Base-by-base conservation (phyloP, 495 filamentous ascomycete genomes). In the Trichoderma asperelloides region DNA sequence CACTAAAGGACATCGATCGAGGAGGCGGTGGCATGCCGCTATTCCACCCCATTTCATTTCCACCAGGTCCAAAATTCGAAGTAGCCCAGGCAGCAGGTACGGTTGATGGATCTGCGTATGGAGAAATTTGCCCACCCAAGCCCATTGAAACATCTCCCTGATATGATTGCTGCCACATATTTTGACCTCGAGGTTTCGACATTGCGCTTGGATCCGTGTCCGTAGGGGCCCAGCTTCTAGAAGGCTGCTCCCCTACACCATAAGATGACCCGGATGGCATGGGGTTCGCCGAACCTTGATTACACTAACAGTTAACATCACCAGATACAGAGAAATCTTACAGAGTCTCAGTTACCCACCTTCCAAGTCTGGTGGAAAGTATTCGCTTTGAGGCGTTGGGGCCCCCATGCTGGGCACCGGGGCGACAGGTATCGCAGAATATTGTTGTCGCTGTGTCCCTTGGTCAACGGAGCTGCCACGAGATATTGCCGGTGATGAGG, bases 401-500 rank as follows among this genome's bases (percentile, higher is more conserved):
- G 79, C 78, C 7, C 77, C 77, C 75, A 84, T 81, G 67, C 73
- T 80, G 64, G 80, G 76, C 65, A 82, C 78, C 45, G 79, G 74
- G n/a, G 81, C 75, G 75, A 84, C 80, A 33, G 78, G 74, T 64
- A 84, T 69, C 27, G 78, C 76, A 40, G 80, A 77, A 68, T 82
- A 84, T 30, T 75, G 69, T 28, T 76, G 71, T 30, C 75, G 78
- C 11, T 74, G 67, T 65, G 78, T 8, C 23, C 47, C 80, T 37
- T 80, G 73, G 39, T 83, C 82, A 40, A 76, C 74, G 0, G 76
- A 72, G 47, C 79, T 75, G 23, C 79, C 76, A 4, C 76, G 75
- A 55, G 79, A 74, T 66, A 81, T 78, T n/a, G 78, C 75, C 27
- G 83, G 81, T 60, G 83, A 82, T 15, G 81, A 80, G 43, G 83